Conservation (phyloP, 176 grass and related monocot genomes). For the Eragrostis curvula region DNA sequence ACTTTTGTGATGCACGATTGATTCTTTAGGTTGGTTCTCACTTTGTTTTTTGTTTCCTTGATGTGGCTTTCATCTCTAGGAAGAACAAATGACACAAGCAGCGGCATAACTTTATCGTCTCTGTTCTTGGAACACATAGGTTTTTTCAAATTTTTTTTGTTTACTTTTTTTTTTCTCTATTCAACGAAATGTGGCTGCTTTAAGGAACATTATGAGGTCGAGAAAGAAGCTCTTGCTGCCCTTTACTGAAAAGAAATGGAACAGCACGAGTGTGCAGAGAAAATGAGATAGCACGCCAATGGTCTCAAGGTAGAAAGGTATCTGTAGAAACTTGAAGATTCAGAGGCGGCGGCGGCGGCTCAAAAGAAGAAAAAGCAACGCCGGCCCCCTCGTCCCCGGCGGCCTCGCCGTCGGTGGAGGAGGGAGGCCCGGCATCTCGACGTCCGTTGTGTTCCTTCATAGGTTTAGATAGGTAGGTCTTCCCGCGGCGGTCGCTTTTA, state of each 20-base stretch:
- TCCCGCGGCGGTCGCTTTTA: too few species aligned
- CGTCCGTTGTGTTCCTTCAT: too few species aligned
- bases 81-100: background rate
- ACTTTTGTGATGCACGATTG: too few species aligned
- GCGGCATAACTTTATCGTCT: background rate
- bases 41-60: background rate
- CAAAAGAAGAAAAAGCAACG: too few species aligned
- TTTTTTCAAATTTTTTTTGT: too few species aligned
- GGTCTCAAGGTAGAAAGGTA: background rate
- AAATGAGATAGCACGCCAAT: background rate
- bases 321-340: too few species aligned
- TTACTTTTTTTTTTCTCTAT: background rate
- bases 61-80: background rate
- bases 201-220: slow-evolving; percentile 48
- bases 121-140: background rate
- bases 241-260: slow-evolving; percentile 23
- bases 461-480: too few species aligned
- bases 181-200: slow-evolving; percentile 35
- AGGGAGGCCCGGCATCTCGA: too few species aligned
- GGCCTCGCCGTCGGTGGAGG: too few species aligned
- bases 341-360: too few species aligned
- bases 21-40: background rate
- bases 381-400: too few species aligned
- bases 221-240: slow-evolving; percentile 15
- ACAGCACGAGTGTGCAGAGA: background rate